Evolutionary conservation across 148 eudicot genomes (phyloP), one percentile per base, ranked within the genome.

Genomic region (Vaccinium macrocarpon): DNA sequence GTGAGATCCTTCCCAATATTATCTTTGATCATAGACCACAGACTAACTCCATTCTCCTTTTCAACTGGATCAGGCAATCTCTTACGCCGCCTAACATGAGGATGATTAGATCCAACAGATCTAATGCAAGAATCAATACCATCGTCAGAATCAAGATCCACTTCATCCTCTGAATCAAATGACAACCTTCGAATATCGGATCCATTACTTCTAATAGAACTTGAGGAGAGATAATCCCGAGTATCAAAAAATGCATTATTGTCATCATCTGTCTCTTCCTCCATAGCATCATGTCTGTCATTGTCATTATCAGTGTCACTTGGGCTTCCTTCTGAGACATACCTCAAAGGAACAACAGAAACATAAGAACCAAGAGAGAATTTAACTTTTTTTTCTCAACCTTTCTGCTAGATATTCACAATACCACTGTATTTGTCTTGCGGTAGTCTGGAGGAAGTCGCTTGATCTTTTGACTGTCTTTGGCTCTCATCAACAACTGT

Each of bases 11-110:
- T 87, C 73, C 86, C 88, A 15, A 86, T 86, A 73, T 86, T 86
- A 75, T 86, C 88, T 80, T 86, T 86, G 46, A 86, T 86, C 83
- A 87, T 55, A 66, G 88, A 87, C 88, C 88, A 87, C 42, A 87
- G 82, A 84, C 84, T 84, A 27, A 87, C 74, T 76, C 86, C 88
- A 66, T n/a, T 81, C 80, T 87, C 88, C 57, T 84, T 76, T 76
- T 87, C 86, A 75, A 74, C 84, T 27, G 86, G 88, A 38, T 87
- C 79, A 10, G 88, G 88, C 78, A 87, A 84, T 66, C 81, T 87
- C 84, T 87, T 81, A 25, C 88, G 82, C 49, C 88, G 86, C 21
- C 62, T 84, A 59, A 87, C 86, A 79, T 21, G 79, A 76, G 84
- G 81, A 84, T 75, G 56, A 52, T 73, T 68, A 35, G 23, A 18